Conservation (phyloP, 495 filamentous ascomycete species). For the Arthonia radiata region DNA sequence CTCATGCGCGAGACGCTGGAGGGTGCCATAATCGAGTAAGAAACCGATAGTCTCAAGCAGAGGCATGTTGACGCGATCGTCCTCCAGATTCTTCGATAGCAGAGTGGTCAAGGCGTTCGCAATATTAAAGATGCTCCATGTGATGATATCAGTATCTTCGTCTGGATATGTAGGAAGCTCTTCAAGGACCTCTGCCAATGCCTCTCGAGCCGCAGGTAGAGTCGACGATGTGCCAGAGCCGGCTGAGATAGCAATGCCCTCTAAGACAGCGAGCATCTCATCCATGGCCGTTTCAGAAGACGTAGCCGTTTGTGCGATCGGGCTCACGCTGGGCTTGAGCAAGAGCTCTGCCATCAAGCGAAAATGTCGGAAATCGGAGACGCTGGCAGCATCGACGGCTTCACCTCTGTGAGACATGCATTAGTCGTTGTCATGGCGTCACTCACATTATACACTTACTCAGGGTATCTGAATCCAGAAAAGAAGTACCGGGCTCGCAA, state of each 20-base stretch:
- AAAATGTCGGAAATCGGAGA: too few relatives aligned
- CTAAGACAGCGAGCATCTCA: too few relatives aligned
- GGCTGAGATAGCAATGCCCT: slow-evolving; percentile 60
- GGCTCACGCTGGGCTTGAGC: too few relatives aligned
- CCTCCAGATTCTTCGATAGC: slow-evolving; percentile 20
- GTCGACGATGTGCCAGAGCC: slow-evolving; percentile 66
- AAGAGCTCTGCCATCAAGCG: too few relatives aligned
- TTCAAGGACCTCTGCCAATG: slow-evolving; percentile 23
- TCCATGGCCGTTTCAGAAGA: too few relatives aligned
- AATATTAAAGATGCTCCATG: slow-evolving; percentile 11
- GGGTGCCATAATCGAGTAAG: slow-evolving; percentile 33
- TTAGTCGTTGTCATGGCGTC: too few relatives aligned
- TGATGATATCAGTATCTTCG: slow-evolving; percentile 11
- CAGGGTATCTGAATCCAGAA: too few relatives aligned
- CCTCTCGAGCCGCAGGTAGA: slow-evolving; percentile 44
- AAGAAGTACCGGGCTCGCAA: too few relatives aligned
- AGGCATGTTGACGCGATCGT: slow-evolving; percentile 51
- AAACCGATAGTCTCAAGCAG: slow-evolving; percentile 52
- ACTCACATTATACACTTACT: too few relatives aligned
- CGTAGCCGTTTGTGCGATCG: too few relatives aligned
- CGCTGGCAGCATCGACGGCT: too few relatives aligned
- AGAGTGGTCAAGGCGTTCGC: slow-evolving; percentile 19
- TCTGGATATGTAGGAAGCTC: slow-evolving; percentile 13
- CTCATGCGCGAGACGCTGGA: slow-evolving; percentile 8
- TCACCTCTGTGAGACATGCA: too few relatives aligned